A percentile compares a stretch with the other conserved stretches of the same genome.
phyloP scores from a whole-genome alignment of 2,329 filamentous ascomycete species.

The Endocalyx cinctus region DNA sequence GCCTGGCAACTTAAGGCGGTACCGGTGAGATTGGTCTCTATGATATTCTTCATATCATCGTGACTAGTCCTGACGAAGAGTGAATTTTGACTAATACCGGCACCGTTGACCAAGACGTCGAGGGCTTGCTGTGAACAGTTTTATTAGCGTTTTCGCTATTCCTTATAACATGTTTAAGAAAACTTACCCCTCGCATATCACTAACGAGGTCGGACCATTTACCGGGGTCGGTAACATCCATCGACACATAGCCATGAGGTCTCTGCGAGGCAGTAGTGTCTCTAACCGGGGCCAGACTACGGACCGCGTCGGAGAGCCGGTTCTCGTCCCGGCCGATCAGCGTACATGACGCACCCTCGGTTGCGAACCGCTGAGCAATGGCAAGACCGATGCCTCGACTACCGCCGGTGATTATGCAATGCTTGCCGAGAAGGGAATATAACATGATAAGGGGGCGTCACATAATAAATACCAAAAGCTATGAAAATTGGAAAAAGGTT shows the following conservation, averaged over 20 bases:
- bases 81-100: slow-evolving; percentile 64
- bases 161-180: background rate
- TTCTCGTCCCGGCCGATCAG: slow-evolving; percentile 55
- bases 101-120: slow-evolving; percentile 72
- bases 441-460: too few species aligned
- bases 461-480: too few species aligned
- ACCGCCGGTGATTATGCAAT: slow-evolving; percentile 62
- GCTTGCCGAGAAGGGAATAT: slow-evolving; percentile 43
- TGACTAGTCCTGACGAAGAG: slow-evolving; percentile 54
- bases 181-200: background rate
- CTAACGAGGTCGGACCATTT: too few species aligned
- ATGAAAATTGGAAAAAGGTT: too few species aligned
- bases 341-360: slow-evolving; percentile 54
- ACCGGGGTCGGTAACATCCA: too few species aligned
- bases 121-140: too few species aligned
- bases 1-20: slow-evolving; percentile 59
- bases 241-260: too few species aligned
- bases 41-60: slow-evolving; percentile 48
- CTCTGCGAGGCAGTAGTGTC: too few species aligned
- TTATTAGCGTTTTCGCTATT: too few species aligned
- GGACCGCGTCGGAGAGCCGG: slow-evolving; percentile 36
- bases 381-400: slow-evolving; percentile 66
- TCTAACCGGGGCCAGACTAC: too few species aligned
- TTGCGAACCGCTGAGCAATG: slow-evolving; percentile 62
- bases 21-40: slow-evolving; percentile 67